Conservation (phyloP, 129 eudicot species). For the Lactuca saligna region DNA sequence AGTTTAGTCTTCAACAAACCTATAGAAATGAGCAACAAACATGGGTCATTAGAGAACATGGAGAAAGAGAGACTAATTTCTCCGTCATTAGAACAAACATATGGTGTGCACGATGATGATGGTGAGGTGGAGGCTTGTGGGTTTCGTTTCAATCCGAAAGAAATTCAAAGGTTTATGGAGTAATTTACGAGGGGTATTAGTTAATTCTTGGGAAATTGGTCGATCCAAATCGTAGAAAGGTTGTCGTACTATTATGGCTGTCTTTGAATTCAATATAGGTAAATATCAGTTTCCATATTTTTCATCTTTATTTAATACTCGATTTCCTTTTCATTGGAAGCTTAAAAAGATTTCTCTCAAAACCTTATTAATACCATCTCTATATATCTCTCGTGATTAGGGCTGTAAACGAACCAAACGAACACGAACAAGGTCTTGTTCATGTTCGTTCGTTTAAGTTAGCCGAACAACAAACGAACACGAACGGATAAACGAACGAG, state of each 20-base stretch:
- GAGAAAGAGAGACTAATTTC: constrained; percentile 37
- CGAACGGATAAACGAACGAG: too few species aligned
- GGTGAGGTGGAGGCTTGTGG: constrained; percentile 10
- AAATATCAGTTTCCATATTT: not conserved
- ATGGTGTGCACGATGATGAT: constrained; percentile 10
- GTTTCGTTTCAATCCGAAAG: constrained; percentile 8
- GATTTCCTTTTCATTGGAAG: not conserved
- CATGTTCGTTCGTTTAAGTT: too few species aligned
- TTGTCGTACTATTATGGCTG: constrained; percentile 68
- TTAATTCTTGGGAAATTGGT: constrained; percentile 44
- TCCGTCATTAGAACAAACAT: constrained; percentile 1
- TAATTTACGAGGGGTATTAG: constrained; percentile 21
- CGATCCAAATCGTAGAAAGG: constrained; percentile 57
- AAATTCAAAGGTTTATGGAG: constrained; percentile 32
- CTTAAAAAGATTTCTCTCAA: too few species aligned
- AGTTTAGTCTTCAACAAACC: not conserved
- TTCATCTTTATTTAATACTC: not conserved
- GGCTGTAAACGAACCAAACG: too few species aligned
- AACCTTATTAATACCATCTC: too few species aligned
- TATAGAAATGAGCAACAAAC: constrained; percentile 14
- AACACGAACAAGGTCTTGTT: too few species aligned
- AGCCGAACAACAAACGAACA: too few species aligned
- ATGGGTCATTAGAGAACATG: constrained; percentile 17
- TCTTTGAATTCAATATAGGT: constrained; percentile 76
- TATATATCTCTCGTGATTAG: too few species aligned